These are phyloP conservation scores for Rhodotorula diobovata DNA, from an alignment of 768 basidiomycete species.

Conservation along the genomic window DNA sequence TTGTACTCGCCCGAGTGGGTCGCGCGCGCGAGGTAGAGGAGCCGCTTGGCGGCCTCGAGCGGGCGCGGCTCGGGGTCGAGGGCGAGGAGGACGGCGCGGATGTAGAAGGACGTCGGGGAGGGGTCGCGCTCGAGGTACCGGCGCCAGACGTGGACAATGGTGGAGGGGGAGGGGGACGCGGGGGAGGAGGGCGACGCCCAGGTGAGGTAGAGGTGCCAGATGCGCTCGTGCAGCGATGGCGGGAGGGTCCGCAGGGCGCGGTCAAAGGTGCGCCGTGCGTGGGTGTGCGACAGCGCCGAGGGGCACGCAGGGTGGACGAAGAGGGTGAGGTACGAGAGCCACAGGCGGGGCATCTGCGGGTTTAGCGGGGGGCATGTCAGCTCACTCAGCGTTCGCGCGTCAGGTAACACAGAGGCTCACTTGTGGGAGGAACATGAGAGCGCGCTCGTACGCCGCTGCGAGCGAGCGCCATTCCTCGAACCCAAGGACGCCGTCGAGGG, in stretches of 20 bases:
- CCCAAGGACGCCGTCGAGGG: conserved; percentile 81
- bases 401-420: conserved; percentile 51
- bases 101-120: conserved; percentile 49
- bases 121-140: conserved; percentile 66
- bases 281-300: conserved; percentile 72
- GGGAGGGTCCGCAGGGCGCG: conserved; percentile 87
- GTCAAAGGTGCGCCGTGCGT: conserved; percentile 90
- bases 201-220: conserved; percentile 87
- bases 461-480: conserved; percentile 93
- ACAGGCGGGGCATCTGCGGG: conserved; percentile 77
- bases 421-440: conserved; percentile 88
- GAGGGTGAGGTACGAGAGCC: conserved; percentile 86
- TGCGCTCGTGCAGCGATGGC: conserved; percentile 80
- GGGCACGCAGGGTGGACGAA: conserved; percentile 88
- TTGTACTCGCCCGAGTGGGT: conserved; percentile 48
- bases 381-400: background rate
- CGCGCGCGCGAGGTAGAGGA: conserved; percentile 70
- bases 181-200: conserved; percentile 58
- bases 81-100: conserved; percentile 46
- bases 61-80: conserved; percentile 61
- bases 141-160: conserved; percentile 67
- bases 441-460: conserved; percentile 82
- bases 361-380: background rate
- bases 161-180: conserved; percentile 71
- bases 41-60: conserved; percentile 85